phyloP scores from a whole-genome alignment of 129 eudicot genomes.

The Flaveria linearis region DNA sequence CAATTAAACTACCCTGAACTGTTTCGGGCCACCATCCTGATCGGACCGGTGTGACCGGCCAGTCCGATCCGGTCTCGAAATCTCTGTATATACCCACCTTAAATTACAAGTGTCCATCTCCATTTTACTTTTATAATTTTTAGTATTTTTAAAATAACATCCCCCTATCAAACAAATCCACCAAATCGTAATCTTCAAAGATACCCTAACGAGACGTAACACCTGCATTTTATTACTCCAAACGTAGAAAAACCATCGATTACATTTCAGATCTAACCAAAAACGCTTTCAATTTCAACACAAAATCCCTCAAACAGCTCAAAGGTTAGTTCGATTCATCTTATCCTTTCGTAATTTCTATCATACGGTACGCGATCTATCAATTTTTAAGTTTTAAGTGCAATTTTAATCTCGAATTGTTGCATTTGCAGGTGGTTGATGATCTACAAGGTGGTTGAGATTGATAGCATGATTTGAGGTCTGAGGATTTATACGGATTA shows the following conservation, averaged over 20 bases:
- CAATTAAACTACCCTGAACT: too few species aligned
- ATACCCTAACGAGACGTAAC: constrained; percentile 40
- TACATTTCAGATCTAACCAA: constrained; percentile 29
- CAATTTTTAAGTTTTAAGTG: background rate
- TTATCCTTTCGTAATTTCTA: background rate
- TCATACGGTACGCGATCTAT: background rate
- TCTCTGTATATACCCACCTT: too few species aligned
- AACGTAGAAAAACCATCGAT: constrained; percentile 9
- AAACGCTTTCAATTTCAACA: constrained; percentile 25
- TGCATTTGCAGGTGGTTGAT: constrained; percentile 33
- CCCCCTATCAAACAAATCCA: background rate
- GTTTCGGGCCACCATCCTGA: too few species aligned
- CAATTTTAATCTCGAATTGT: constrained; percentile 14
- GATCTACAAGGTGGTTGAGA: constrained; percentile 23
- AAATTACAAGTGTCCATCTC: too few species aligned
- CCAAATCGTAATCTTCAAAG: constrained; percentile 32
- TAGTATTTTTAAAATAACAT: background rate
- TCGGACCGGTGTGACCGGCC: too few species aligned
- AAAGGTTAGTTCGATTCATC: constrained; percentile 29
- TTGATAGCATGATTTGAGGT: constrained; percentile 24
- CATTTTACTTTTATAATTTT: background rate
- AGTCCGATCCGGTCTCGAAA: too few species aligned
- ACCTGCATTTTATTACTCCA: constrained; percentile 15
- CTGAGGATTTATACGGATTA: constrained; percentile 28
- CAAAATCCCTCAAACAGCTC: constrained; percentile 35